Percentiles rank a stretch among this genome's conserved stretches.
These are phyloP conservation scores for Tylopilus sp. DNA, from an alignment of 1,284 basidiomycete genomes.

Conservation along the genomic window DNA sequence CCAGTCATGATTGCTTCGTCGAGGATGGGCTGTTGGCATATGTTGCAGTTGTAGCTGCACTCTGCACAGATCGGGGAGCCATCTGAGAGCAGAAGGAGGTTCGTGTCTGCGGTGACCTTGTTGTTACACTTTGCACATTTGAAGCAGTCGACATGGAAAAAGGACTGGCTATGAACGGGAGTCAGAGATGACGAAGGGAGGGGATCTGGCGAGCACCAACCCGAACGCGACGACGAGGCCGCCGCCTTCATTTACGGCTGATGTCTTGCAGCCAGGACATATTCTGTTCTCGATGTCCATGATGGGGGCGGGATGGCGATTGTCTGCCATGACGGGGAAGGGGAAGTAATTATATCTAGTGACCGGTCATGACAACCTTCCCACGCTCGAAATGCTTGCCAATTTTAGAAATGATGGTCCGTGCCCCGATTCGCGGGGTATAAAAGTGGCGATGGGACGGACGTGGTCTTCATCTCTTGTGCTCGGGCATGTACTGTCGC, in stretches of 20 bases:
- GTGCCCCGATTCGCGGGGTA: neutral
- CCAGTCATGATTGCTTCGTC: constrained; percentile 99
- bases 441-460: neutral
- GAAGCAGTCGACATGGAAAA: constrained; percentile 80
- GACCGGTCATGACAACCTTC: no score
- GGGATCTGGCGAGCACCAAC: constrained; percentile 41
- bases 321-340: neutral
- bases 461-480: constrained; percentile 63
- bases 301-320: constrained; percentile 5
- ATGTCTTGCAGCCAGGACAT: constrained; percentile 81
- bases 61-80: constrained; percentile 95
- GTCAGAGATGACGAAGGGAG: constrained; percentile 1
- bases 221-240: constrained; percentile 90
- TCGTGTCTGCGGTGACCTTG: constrained; percentile 87
- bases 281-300: constrained; percentile 51
- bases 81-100: constrained; percentile 91
- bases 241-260: constrained; percentile 79
- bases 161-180: constrained; percentile 56
- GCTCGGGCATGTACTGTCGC: constrained; percentile 88
- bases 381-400: no score
- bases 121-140: constrained; percentile 78
- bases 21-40: constrained; percentile 86
- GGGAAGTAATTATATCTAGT: neutral
- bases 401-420: neutral
- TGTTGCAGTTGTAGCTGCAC: constrained; percentile 94